Evolutionary conservation across 2,329 filamentous ascomycete genomes (phyloP).

Genomic region (Nakataea oryzae): DNA sequence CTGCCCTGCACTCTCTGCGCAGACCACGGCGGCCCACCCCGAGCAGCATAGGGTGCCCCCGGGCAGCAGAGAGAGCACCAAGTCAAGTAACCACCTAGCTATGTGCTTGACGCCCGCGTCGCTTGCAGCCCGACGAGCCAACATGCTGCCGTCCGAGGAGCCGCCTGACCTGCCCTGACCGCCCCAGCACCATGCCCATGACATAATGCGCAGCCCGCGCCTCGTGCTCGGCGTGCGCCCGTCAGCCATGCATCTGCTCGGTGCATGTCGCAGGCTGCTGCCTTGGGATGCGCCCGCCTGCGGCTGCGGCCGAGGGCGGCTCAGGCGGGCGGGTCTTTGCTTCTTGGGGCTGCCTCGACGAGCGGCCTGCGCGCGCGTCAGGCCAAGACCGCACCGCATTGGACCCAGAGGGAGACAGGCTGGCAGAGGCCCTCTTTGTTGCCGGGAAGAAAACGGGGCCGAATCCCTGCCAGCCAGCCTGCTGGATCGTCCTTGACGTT

Average conservation of each 20-base stretch:
- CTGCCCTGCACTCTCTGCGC: too few relatives aligned
- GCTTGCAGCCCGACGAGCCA: neutral
- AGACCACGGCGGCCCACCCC: too few relatives aligned
- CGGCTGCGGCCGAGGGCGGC: too few relatives aligned
- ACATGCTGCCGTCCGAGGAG: neutral
- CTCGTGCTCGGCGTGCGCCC: neutral
- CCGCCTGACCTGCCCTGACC: neutral
- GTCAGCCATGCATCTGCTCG: neutral
- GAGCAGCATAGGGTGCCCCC: too few relatives aligned
- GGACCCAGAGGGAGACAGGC: too few relatives aligned
- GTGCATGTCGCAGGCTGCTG: neutral
- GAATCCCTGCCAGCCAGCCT: neutral
- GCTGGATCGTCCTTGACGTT: too few relatives aligned
- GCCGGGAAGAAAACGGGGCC: neutral
- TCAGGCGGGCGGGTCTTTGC: neutral
- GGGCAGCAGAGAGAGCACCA: too few relatives aligned
- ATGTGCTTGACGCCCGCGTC: neutral
- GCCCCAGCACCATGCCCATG: neutral
- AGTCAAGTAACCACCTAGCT: too few relatives aligned
- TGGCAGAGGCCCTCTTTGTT: neutral
- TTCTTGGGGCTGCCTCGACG: neutral
- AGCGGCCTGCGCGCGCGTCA: too few relatives aligned
- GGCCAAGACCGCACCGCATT: neutral
- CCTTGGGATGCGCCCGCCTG: neutral
- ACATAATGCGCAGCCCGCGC: neutral